These are phyloP conservation scores for Coniella lustricola DNA, from an alignment of 2,329 filamentous ascomycete genomes.

Conservation along the genomic window DNA sequence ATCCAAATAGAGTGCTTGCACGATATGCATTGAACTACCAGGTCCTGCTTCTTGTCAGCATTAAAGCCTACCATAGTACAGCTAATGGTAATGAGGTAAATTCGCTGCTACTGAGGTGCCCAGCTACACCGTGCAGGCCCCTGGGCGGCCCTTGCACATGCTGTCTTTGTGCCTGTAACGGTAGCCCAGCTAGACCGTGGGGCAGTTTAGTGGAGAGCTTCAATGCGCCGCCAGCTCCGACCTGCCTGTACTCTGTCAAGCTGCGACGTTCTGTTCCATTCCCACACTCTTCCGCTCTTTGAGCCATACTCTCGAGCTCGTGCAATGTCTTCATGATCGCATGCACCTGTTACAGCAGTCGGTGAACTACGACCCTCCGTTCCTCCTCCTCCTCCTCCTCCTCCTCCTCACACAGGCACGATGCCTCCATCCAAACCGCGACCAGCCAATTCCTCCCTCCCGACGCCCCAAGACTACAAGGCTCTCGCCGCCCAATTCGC, in stretches of 20 bases:
- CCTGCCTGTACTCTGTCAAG: not conserved
- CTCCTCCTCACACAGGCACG: slow-evolving; percentile 8
- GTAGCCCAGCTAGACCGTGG: not conserved
- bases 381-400: not conserved
- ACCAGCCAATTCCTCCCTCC: slow-evolving; percentile 18
- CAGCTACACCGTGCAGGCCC: not conserved
- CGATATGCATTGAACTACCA: too few species aligned
- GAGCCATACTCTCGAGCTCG: slow-evolving; percentile 12
- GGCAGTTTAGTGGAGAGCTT: slow-evolving; percentile 9
- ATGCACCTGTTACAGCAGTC: not conserved
- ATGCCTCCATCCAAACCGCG: slow-evolving; percentile 24
- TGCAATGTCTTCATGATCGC: slow-evolving; percentile 11
- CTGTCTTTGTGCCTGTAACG: not conserved
- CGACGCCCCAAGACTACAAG: slow-evolving; percentile 38
- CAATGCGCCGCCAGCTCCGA: slow-evolving; percentile 3
- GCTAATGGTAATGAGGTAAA: too few species aligned
- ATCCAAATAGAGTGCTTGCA: too few species aligned
- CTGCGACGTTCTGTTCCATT: slow-evolving; percentile 2
- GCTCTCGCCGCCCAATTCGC: slow-evolving; percentile 47
- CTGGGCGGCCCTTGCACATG: not conserved
- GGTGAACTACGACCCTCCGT: not conserved
- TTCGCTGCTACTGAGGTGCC: not conserved
- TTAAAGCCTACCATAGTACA: too few species aligned
- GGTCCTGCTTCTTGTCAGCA: too few species aligned
- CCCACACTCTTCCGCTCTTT: slow-evolving; percentile 1